Conservation (phyloP, 2,329 filamentous ascomycete genomes). For the Sporothrix mexicana region DNA sequence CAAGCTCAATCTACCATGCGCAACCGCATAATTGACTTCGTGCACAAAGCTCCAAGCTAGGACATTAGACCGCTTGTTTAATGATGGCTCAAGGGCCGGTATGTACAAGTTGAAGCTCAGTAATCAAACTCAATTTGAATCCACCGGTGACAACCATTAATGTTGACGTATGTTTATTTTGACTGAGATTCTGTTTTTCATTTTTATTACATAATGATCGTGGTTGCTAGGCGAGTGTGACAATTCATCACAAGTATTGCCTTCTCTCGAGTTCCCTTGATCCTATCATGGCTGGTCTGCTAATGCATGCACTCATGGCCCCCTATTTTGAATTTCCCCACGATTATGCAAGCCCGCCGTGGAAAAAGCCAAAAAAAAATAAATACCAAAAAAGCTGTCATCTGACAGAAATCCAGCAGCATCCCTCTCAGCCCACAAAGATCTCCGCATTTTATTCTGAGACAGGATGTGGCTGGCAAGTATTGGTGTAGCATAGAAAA, state of each 20-base stretch:
- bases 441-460: conserved; percentile 27
- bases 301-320: not conserved
- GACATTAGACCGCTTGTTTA: no score
- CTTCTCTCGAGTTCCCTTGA: not conserved
- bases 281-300: not conserved
- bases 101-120: no score
- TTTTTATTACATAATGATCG: no score
- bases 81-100: no score
- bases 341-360: not conserved
- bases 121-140: no score
- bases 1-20: no score
- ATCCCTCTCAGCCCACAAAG: not conserved
- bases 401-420: conserved; percentile 18
- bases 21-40: no score
- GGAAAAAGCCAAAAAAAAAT: not conserved
- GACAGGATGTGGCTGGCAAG: conserved; percentile 23
- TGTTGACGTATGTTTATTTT: no score
- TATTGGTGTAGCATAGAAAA: not conserved
- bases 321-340: not conserved
- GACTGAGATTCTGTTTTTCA: no score
- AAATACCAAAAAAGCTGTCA: conserved; percentile 17
- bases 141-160: no score
- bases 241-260: not conserved
- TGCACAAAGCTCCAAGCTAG: no score
- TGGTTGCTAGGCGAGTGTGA: no score